Evolutionary conservation across 139 green algal genomes (phyloP).

Genomic region (Chlamydomonas eustigma): DNA sequence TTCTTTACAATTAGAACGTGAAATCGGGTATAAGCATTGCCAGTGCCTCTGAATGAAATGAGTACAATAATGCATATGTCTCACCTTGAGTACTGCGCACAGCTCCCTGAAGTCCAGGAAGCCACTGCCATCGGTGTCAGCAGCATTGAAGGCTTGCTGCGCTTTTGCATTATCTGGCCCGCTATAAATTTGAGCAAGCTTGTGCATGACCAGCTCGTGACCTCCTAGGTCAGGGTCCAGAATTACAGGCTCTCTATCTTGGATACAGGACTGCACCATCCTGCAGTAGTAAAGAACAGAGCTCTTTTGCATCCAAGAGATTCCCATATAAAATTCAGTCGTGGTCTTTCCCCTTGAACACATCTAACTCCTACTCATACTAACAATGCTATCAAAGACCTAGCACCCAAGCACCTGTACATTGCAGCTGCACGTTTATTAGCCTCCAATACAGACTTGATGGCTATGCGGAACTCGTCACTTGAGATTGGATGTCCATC

Average conservation of each 20-base stretch:
- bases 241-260: not conserved
- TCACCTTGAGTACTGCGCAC: not conserved
- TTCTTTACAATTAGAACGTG: not conserved
- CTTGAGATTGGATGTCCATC: not conserved
- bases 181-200: not conserved
- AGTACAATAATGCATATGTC: not conserved
- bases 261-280: not conserved
- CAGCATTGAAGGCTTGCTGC: not conserved
- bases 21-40: not conserved
- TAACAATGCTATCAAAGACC: no score
- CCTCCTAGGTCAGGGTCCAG: slow-evolving; percentile 8
- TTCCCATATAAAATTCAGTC: no score
- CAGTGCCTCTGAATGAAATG: not conserved
- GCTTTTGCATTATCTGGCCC: not conserved
- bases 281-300: no score
- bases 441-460: not conserved
- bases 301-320: no score
- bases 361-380: no score
- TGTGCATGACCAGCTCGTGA: not conserved
- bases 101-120: slow-evolving; percentile 14
- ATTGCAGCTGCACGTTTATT: slow-evolving; percentile 8
- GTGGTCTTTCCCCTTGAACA: no score
- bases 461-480: not conserved
- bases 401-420: not conserved
- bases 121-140: slow-evolving; percentile 5